Percentiles rank a stretch among this genome's conserved stretches.
phyloP scores from a whole-genome alignment of 257 asterid genomes.

The Capsicum chinense region DNA sequence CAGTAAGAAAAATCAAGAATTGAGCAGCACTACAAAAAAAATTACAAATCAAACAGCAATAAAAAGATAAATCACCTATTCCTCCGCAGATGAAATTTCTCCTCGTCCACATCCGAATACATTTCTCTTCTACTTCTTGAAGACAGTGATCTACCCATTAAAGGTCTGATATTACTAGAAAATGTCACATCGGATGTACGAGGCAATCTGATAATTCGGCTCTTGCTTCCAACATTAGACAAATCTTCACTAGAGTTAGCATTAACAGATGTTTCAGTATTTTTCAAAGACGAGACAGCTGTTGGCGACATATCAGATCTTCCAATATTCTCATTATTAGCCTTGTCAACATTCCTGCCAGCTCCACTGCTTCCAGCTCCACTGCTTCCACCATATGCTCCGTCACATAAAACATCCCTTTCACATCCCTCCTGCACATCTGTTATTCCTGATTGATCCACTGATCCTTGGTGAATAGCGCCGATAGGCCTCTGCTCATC shows the following conservation, averaged over 20 bases:
- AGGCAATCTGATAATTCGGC: slow-evolving; percentile 79
- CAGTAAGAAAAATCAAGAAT: slow-evolving; percentile 34
- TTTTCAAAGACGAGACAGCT: slow-evolving; percentile 42
- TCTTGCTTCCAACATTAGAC: slow-evolving; percentile 49
- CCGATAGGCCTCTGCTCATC: slow-evolving; percentile 44
- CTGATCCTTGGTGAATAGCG: slow-evolving; percentile 35
- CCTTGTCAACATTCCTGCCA: slow-evolving; percentile 43
- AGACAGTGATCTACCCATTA: slow-evolving; percentile 48
- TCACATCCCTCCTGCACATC: slow-evolving; percentile 36
- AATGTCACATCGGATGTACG: slow-evolving; percentile 52
- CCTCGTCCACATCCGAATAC: slow-evolving; percentile 59
- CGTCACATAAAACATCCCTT: slow-evolving; percentile 43
- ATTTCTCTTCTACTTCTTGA: slow-evolving; percentile 68
- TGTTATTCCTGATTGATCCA: slow-evolving; percentile 41
- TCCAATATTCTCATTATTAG: slow-evolving; percentile 39
- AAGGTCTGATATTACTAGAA: slow-evolving; percentile 52
- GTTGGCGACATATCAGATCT: slow-evolving; percentile 43
- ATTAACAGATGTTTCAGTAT: slow-evolving; percentile 50
- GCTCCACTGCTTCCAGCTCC: slow-evolving; percentile 40
- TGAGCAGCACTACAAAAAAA: slow-evolving; percentile 16
- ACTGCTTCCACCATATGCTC: slow-evolving; percentile 41
- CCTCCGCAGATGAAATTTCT: slow-evolving; percentile 49
- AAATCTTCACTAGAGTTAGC: slow-evolving; percentile 53
- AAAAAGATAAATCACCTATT: slow-evolving; percentile 58
- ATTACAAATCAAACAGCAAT: slow-evolving; percentile 2